These are phyloP conservation scores for Yamadazyma songkhlaensis DNA, from an alignment of 1,139 yeast species.

Conservation along the genomic window DNA sequence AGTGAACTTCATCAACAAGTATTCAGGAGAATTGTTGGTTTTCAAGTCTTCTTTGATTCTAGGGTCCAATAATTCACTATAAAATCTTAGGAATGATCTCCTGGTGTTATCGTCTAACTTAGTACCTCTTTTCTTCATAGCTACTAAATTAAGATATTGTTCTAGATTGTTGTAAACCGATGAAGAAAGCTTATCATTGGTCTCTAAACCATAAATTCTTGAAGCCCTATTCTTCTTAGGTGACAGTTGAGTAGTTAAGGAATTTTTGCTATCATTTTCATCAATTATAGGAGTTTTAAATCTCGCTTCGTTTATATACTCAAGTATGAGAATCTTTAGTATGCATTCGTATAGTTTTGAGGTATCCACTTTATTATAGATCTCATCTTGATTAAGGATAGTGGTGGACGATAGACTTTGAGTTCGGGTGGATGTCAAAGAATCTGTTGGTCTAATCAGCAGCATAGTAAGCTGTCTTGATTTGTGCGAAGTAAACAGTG, in stretches of 20 bases:
- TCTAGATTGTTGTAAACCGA: conserved; percentile 48
- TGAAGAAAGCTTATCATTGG: conserved; percentile 39
- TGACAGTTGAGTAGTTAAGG: conserved; percentile 10
- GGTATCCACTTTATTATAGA: conserved; percentile 26
- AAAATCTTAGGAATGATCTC: conserved; percentile 53
- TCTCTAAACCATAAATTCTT: conserved; percentile 14
- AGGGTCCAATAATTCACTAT: conserved; percentile 60
- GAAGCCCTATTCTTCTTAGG: conserved; percentile 12
- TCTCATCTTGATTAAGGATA: conserved; percentile 19
- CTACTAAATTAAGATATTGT: conserved; percentile 48
- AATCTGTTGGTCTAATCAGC: conserved; percentile 6
- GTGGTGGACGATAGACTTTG: conserved; percentile 23
- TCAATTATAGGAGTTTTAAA: conserved; percentile 41
- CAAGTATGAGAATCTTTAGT: conserved; percentile 49
- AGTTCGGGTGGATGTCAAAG: conserved; percentile 5
- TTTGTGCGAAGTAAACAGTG: conserved; percentile 1
- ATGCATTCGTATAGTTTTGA: conserved; percentile 37
- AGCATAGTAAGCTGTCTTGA: background rate
- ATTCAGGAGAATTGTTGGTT: conserved; percentile 53
- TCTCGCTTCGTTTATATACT: conserved; percentile 58
- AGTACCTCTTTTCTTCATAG: conserved; percentile 47
- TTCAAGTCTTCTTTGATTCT: conserved; percentile 34
- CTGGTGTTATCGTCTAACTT: conserved; percentile 36
- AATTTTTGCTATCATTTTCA: background rate
- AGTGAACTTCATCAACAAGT: conserved; percentile 63